phyloP scores from a whole-genome alignment of 192 early-diverging fungal genomes.

The Podila epicladia region DNA sequence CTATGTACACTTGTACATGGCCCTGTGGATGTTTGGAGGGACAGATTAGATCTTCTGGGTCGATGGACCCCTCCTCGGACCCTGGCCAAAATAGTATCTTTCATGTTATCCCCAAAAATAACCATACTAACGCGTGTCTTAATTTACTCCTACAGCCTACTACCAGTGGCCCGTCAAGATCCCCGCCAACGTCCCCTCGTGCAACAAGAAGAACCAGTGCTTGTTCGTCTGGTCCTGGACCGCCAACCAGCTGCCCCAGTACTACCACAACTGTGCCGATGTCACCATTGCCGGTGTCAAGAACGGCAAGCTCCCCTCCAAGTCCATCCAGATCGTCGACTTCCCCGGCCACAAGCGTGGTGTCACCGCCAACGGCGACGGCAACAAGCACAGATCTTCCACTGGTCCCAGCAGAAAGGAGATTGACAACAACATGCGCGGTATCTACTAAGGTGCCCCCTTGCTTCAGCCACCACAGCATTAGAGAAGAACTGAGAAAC shows the following conservation, averaged over 20 bases:
- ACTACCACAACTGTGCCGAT: conserved; percentile 83
- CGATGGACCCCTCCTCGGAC: no score
- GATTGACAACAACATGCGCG: conserved; percentile 31
- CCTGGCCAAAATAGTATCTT: no score
- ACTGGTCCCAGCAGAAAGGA: conserved; percentile 31
- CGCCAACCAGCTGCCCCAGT: conserved; percentile 76
- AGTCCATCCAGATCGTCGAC: conserved; percentile 27
- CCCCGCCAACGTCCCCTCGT: conserved; percentile 46
- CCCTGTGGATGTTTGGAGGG: no score
- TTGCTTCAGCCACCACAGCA: not conserved
- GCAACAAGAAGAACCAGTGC: conserved; percentile 44
- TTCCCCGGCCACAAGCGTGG: conserved; percentile 23
- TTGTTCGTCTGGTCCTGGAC: conserved; percentile 73
- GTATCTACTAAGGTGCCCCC: conserved; percentile 7
- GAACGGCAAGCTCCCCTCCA: conserved; percentile 27
- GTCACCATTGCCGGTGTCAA: conserved; percentile 60
- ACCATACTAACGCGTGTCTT: not conserved
- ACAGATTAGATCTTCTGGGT: no score
- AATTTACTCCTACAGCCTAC: conserved; percentile 14
- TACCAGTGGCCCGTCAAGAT: conserved; percentile 53
- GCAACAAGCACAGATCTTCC: conserved; percentile 28
- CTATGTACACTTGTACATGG: no score
- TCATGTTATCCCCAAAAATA: not conserved
- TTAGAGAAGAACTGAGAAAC: not conserved
- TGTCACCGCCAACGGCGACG: conserved; percentile 30